A percentile compares a stretch with the other conserved stretches of the same genome.
Conservation (phyloP, 2,329 filamentous ascomycete species). For the Pseudogymnoascus sp. region DNA sequence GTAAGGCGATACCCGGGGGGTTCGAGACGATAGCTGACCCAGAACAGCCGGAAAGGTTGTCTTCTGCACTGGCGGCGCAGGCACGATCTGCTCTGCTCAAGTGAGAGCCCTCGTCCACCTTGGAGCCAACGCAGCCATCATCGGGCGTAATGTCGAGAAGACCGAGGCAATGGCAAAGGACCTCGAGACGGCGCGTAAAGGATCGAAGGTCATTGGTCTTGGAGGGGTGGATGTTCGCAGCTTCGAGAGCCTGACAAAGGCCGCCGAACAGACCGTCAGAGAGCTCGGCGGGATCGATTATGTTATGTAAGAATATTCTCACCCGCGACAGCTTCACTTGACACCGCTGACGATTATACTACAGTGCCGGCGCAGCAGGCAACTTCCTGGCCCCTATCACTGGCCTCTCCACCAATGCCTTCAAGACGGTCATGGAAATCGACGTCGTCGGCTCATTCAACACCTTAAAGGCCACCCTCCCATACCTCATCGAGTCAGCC, state of each 20-base stretch:
- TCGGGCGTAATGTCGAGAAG: slow-evolving; percentile 83
- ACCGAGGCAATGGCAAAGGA: slow-evolving; percentile 73
- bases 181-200: slow-evolving; percentile 68
- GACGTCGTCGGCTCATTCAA: slow-evolving; percentile 92
- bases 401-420: slow-evolving; percentile 76
- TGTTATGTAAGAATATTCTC: slow-evolving; percentile 58
- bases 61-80: slow-evolving; percentile 91
- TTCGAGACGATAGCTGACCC: slow-evolving; percentile 12
- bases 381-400: slow-evolving; percentile 88
- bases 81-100: slow-evolving; percentile 89
- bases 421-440: slow-evolving; percentile 94
- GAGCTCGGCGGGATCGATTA: slow-evolving; percentile 87
- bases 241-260: slow-evolving; percentile 59
- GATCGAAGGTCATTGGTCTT: slow-evolving; percentile 79
- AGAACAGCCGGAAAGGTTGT: slow-evolving; percentile 72
- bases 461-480: slow-evolving; percentile 84
- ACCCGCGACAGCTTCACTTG: background rate
- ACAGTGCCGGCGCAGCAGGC: slow-evolving; percentile 82
- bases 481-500: slow-evolving; percentile 70
- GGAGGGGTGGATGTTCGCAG: slow-evolving; percentile 72
- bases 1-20: slow-evolving; percentile 37
- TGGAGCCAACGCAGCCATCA: slow-evolving; percentile 87
- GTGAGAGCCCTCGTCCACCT: slow-evolving; percentile 85
- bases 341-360: background rate
- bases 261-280: slow-evolving; percentile 68